Conservation (phyloP, 2,329 filamentous ascomycete species). For the Fusarium decemcellulare region DNA sequence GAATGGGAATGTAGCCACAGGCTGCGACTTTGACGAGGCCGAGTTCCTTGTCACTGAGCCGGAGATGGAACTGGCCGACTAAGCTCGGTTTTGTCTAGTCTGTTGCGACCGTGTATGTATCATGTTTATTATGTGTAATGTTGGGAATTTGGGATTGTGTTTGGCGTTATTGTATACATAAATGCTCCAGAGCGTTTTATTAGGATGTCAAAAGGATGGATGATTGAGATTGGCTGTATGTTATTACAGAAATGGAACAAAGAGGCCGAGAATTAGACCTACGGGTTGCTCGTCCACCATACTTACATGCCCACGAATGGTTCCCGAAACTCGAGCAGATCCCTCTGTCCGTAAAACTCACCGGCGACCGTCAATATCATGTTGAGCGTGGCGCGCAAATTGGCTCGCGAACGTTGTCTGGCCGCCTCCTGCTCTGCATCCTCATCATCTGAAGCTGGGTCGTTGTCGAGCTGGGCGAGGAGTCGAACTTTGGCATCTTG, state of each 20-base stretch:
- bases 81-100: neutral
- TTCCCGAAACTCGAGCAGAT: constrained; percentile 83
- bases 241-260: constrained; percentile 28
- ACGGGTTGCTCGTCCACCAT: constrained; percentile 9
- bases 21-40: constrained; percentile 78
- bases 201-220: constrained; percentile 15
- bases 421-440: constrained; percentile 46
- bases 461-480: constrained; percentile 59
- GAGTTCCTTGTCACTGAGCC: constrained; percentile 70
- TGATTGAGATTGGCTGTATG: constrained; percentile 31
- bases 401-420: constrained; percentile 58
- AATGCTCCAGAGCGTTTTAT: constrained; percentile 41
- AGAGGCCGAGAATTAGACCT: constrained; percentile 25
- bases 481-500: constrained; percentile 64
- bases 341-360: constrained; percentile 90
- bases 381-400: constrained; percentile 82
- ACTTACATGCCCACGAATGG: constrained; percentile 65
- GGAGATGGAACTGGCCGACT: constrained; percentile 56
- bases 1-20: constrained; percentile 50
- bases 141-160: constrained; percentile 30
- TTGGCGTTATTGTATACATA: constrained; percentile 40
- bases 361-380: constrained; percentile 93
- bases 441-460: constrained; percentile 43
- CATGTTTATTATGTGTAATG: constrained; percentile 27
- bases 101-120: constrained; percentile 4